Conservation (phyloP, 108 stramenopile species). For the Conticribra weissflogii region DNA sequence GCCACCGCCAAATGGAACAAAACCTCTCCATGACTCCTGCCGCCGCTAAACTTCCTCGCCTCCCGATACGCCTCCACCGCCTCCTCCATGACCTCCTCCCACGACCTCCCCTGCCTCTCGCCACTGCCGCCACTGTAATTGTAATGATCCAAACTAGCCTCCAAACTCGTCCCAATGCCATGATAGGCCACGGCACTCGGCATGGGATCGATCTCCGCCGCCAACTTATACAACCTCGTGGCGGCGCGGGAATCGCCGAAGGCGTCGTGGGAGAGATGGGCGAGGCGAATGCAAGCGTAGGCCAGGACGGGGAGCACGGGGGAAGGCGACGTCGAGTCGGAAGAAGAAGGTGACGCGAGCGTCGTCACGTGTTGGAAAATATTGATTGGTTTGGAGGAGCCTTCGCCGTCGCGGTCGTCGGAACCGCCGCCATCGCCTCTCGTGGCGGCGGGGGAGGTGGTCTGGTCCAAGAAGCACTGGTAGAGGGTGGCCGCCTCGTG, state of each 20-base stretch:
- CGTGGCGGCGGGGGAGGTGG: not conserved
- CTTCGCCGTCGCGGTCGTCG: not conserved
- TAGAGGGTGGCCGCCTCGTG: slow-evolving; percentile 88
- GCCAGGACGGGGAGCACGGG: slow-evolving; percentile 58
- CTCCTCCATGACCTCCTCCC: slow-evolving; percentile 58
- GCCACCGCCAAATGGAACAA: slow-evolving; percentile 79
- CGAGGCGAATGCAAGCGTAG: slow-evolving; percentile 74
- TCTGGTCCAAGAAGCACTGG: slow-evolving; percentile 79
- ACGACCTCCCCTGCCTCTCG: slow-evolving; percentile 5
- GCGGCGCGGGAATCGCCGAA: slow-evolving; percentile 81
- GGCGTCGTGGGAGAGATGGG: slow-evolving; percentile 73
- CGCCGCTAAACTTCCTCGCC: slow-evolving; percentile 46
- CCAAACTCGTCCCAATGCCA: slow-evolving; percentile 69
- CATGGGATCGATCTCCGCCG: slow-evolving; percentile 62
- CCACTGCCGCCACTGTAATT: not conserved
- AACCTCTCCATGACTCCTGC: slow-evolving; percentile 40
- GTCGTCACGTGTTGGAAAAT: slow-evolving; percentile 78
- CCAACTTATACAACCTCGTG: slow-evolving; percentile 65
- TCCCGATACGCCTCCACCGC: slow-evolving; percentile 72
- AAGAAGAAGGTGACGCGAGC: slow-evolving; percentile 14
- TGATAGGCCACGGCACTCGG: slow-evolving; percentile 67
- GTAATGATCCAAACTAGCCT: slow-evolving; percentile 57
- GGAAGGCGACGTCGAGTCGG: slow-evolving; percentile 11
- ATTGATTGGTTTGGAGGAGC: too few species aligned
- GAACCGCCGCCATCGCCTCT: slow-evolving; percentile 1